Base-by-base conservation (phyloP, 2,329 filamentous ascomycete genomes). In the Aspergillus fumigatus region DNA sequence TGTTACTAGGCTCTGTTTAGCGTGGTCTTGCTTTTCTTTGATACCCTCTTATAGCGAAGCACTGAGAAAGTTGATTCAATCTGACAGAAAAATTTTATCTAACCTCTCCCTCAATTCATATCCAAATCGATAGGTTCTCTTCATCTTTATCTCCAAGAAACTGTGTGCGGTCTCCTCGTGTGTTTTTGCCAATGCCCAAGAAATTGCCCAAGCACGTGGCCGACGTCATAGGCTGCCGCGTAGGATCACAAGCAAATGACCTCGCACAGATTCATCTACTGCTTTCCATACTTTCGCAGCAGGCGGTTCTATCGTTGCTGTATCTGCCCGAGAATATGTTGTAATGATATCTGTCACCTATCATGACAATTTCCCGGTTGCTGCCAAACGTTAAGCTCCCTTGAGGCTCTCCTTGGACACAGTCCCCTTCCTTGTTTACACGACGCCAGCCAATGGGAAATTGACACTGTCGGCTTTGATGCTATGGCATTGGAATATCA, bases 141-240 rank as follows among this genome's bases (percentile, higher is more conserved):
- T 14, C 7, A 14, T 5, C 14, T 35, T 32, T 4, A 7, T 14
- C 14, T 35, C 14, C 32, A 38, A 17, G 5, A 38, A 38, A n/a
- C 14, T 38, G 32, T 10, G 29, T 11, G 48, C 40, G 17, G n/a
- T 45, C 21, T 45, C 21, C n/a, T 47, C 49, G 41, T 51, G 54
- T 54, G 50, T 59, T 53, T 53, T 52, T 29, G 43, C 14, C 41
- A 26, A 25, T 49, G 23, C 26, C 35, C 38, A n/a, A 35, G 47
- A 50, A 6, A 51, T 21, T 21, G 49, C 49, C 27, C 7, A 52
- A 61, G 64, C 70, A 72, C 69, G 70, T 72, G 70, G 51, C 48
- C 68, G 69, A 72, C 70, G 70, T 72, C 70, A 72, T 72, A 64
- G 63, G 65, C 53, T 62, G 55, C 57, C 52, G 50, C 53, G 54